Evolutionary conservation across 164 flowering plant genomes (phyloP), one percentile per base, ranked within the genome.

Genomic region (Liquidambar formosana): DNA sequence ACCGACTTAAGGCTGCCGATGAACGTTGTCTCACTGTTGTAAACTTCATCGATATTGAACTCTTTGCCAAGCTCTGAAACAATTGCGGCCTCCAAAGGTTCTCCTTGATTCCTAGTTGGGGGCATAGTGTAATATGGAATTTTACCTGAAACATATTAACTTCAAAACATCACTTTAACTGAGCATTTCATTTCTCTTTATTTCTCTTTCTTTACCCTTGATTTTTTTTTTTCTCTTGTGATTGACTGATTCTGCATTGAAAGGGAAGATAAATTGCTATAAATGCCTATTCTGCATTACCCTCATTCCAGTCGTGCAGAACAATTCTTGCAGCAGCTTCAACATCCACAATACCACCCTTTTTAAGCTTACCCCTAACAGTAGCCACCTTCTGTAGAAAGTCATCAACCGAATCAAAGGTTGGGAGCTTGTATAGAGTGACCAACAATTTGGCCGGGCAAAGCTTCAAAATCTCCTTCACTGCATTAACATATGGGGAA

Each of bases 221-320:
- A 18, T 41, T 33, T 23, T 43, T 19, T 14, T 63, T 12, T 22
- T 45, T 46, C 13, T 19, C 15, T 61, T 63, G 33, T 53, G 8
- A 21, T 14, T 65, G 25, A n/a, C 19, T 43, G n/a, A n/a, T n/a
- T 28, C 18, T 38, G 41, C n/a, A 15, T n/a, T 11, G 14, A 9
- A 19, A 14, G 45, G 26, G 38, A 28, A 58, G 8, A 16, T 4
- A 53, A 25, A 64, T 33, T 46, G 25, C 25, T 61, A 57, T 16
- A 53, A 56, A 51, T 11, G n/a, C 18, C 44, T 11, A 74, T 5
- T 45, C 18, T 33, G 43, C 70, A 63, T 68, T 83, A 93, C 99
- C 99, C 70, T 89, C 92, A 71, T 96, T 96, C 99, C 99, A 96
- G 61, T 96, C 98, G 76, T 84, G 96, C 71, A 93, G 82, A 79